These are phyloP conservation scores for Saccharum spontaneum DNA, from an alignment of 176 grass and related monocot species.

Conservation along the genomic window DNA sequence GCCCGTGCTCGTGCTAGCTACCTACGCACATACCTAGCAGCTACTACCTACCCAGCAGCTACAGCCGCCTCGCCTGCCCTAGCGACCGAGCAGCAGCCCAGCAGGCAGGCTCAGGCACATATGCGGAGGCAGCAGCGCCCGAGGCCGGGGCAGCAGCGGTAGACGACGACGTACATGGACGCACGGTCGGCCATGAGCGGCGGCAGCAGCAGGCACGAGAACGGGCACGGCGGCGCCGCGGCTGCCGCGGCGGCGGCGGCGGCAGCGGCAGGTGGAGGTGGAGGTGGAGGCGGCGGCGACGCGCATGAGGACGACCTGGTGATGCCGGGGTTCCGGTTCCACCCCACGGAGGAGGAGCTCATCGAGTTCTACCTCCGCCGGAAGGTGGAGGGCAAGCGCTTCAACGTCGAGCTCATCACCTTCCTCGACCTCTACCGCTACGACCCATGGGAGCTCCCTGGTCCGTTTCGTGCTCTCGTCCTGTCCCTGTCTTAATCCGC, in stretches of 20 bases:
- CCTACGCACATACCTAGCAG: neutral
- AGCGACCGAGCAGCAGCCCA: neutral
- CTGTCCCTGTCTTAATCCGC: neutral
- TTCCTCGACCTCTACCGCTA: constrained; percentile 96
- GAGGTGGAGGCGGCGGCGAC: constrained; percentile 35
- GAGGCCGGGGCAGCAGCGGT: neutral
- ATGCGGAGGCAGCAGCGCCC: constrained; percentile 32
- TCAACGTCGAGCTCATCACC: constrained; percentile 96
- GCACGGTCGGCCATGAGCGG: constrained; percentile 15
- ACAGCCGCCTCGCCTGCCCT: constrained; percentile 23
- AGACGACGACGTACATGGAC: neutral
- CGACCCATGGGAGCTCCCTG: constrained; percentile 99
- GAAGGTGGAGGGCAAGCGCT: constrained; percentile 94
- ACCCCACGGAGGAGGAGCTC: constrained; percentile 98
- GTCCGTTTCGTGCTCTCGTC: neutral
- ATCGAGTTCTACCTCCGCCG: constrained; percentile 98
- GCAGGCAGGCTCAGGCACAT: neutral
- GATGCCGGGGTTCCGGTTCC: constrained; percentile 98
- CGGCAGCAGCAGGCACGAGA: constrained; percentile 23
- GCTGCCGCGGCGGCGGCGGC: neutral
- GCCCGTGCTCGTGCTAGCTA: constrained; percentile 30
- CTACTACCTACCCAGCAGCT: neutral
- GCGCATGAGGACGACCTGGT: constrained; percentile 72
- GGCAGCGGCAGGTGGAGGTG: neutral
- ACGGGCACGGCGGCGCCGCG: constrained; percentile 23